Evolutionary conservation across 306 rosid genomes (phyloP), one percentile per base, ranked within the genome.

Genomic region (Prunus armeniaca): DNA sequence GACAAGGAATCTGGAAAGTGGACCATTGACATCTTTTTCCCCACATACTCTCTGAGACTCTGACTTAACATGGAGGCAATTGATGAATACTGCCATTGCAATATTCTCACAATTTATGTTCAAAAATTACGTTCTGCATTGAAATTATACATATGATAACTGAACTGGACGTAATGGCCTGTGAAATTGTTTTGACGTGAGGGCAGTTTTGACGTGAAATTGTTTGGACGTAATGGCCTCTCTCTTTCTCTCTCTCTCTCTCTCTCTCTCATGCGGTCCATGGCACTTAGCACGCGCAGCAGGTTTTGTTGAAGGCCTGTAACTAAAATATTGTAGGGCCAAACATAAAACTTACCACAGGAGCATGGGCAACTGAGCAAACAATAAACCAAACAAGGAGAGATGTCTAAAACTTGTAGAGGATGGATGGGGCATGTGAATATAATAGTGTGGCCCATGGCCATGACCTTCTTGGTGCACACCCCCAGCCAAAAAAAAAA

Each of bases 251-350:
- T 76, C 38, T 32, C 41, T 34, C 41, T 34, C 38, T 10, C 58
- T 43, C 55, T 54, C 67, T 51, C 63, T 75, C 28, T 19, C 81
- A 76, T 69, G 75, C 68, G 69, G 79, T 32, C 62, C 67, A 52
- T 27, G 74, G 67, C 75, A 72, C 75, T 49, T 1, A 66, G 79
- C 81, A 79, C 73, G 81, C 84, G 49, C 67, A 79, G 81, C 81
- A 66, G 81, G 76, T 58, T 61, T 47, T 57, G 70, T 47, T 32
- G 11, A 30, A 25, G 24, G 45, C 20, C 38, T 9, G 24, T 11
- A n/a, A 64, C 19, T 54, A 65, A 54, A 75, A 62, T 51, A 60
- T 74, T n/a, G 69, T 2, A 24, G 76, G 69, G 28, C 69, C 41
- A 62, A 27, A 52, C 72, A 63, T n/a, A 70, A 27, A 27, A 49